These are phyloP conservation scores for Phytophthora ohioensis DNA, from an alignment of 352 stramenopile species.

Conservation along the genomic window DNA sequence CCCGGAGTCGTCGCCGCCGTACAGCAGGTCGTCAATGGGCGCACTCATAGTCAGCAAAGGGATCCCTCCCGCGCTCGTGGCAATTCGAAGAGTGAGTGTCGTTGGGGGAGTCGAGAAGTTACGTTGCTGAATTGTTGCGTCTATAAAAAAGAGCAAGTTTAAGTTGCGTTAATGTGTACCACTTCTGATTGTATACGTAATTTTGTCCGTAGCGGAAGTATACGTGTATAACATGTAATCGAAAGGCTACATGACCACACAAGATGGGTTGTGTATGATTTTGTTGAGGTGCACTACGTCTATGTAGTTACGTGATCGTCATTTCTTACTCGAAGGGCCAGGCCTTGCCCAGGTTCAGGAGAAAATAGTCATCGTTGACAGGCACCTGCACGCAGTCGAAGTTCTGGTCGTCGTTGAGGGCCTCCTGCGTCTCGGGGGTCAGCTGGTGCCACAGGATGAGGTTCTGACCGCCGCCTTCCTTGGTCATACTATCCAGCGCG, in stretches of 20 bases:
- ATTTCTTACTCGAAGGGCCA: conserved; percentile 18
- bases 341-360: conserved; percentile 17
- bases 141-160: background rate
- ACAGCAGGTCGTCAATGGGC: conserved; percentile 87
- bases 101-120: background rate
- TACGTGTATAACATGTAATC: no score
- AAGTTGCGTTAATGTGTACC: background rate
- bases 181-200: background rate
- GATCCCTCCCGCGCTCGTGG: conserved; percentile 10
- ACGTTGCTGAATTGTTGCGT: background rate
- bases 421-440: conserved; percentile 26
- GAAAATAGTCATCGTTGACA: conserved; percentile 41
- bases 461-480: conserved; percentile 33
- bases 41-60: conserved; percentile 65
- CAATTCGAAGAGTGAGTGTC: conserved; percentile 30
- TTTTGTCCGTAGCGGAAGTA: no score
- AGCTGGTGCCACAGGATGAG: conserved; percentile 42
- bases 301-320: background rate
- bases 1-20: conserved; percentile 82
- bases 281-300: no score
- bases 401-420: conserved; percentile 37
- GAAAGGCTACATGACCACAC: no score
- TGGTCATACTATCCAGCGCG: conserved; percentile 6
- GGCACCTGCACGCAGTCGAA: conserved; percentile 26
- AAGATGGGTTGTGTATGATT: no score